Evolutionary conservation across 768 basidiomycete genomes (phyloP).

Genomic region (Phaeotremella skinneri): DNA sequence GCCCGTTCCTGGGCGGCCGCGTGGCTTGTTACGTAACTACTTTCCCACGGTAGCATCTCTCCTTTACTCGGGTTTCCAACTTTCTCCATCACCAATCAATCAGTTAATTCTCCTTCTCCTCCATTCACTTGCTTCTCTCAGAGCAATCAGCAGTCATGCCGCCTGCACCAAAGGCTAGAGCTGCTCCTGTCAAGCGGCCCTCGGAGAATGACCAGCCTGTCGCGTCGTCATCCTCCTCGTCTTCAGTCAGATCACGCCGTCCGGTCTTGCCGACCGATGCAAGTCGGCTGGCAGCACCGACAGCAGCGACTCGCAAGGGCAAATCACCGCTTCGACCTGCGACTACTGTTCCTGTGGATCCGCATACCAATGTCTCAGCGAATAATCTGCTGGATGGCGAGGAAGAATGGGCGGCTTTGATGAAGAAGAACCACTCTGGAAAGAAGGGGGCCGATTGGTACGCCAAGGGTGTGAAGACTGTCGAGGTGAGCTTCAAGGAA

Average conservation of each 20-base stretch:
- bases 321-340: conserved; percentile 17
- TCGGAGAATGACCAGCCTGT: not conserved
- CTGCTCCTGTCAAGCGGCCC: not conserved
- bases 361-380: conserved; percentile 29
- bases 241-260: not conserved
- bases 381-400: conserved; percentile 38
- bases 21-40: too few relatives aligned
- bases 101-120: not conserved
- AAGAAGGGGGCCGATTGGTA: conserved; percentile 60
- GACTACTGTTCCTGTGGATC: conserved; percentile 1
- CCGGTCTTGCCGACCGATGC: not conserved
- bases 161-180: not conserved
- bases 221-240: not conserved
- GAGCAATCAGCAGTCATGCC: not conserved
- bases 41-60: not conserved
- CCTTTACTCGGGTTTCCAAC: not conserved
- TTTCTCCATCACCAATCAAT: not conserved
- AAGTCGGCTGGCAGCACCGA: not conserved
- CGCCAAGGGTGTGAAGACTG: conserved; percentile 83
- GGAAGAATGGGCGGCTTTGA: conserved; percentile 50
- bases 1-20: too few relatives aligned
- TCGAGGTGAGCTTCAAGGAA: conserved; percentile 64
- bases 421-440: conserved; percentile 34
- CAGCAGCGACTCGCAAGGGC: conserved; percentile 10
- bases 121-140: not conserved